phyloP scores from a whole-genome alignment of 106 monocot genomes.

The Dendrobium chrysotoxum region DNA sequence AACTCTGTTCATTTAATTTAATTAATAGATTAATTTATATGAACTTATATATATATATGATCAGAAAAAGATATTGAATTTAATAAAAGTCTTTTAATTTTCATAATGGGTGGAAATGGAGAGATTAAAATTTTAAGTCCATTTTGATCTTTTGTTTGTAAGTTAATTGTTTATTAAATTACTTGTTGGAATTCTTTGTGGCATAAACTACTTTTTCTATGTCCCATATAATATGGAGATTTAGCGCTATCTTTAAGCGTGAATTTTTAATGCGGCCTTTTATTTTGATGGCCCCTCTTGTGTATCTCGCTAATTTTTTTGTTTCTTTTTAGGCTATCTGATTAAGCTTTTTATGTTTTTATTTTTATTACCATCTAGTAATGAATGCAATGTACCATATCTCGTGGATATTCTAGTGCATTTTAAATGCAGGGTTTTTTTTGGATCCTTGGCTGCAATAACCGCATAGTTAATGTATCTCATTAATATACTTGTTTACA shows the following conservation, averaged over 20 bases:
- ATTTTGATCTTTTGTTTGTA: too few species aligned
- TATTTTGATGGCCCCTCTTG: not conserved
- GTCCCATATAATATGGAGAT: not conserved
- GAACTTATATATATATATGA: too few species aligned
- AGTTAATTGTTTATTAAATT: not conserved
- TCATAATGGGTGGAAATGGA: too few species aligned
- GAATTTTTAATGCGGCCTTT: not conserved
- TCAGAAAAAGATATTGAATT: too few species aligned
- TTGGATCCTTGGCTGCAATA: not conserved
- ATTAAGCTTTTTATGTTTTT: not conserved
- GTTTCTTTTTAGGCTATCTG: not conserved
- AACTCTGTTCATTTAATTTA: too few species aligned
- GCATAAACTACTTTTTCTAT: not conserved
- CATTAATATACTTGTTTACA: conserved; percentile 20
- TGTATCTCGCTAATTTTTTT: not conserved
- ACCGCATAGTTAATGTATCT: not conserved
- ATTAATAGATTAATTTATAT: too few species aligned
- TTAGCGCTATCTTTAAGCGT: not conserved
- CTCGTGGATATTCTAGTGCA: not conserved
- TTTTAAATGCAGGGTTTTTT: not conserved
- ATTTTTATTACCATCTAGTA: not conserved
- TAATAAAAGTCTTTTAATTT: too few species aligned
- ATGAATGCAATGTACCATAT: not conserved
- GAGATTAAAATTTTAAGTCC: too few species aligned
- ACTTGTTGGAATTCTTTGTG: not conserved